phyloP scores from a whole-genome alignment of 1,284 basidiomycete species.

The Tausonia pullulans region DNA sequence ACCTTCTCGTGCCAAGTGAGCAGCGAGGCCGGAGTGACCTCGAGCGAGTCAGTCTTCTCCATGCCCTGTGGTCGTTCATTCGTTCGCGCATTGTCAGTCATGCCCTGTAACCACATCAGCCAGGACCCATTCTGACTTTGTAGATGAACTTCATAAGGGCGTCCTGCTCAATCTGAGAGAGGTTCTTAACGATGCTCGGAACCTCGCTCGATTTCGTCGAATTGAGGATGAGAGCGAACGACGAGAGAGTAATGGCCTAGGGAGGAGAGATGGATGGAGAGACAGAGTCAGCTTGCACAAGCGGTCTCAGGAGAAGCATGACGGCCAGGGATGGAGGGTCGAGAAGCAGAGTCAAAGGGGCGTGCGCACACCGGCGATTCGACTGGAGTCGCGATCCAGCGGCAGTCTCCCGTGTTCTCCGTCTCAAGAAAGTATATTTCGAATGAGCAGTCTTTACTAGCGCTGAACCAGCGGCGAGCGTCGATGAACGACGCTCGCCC shows the following conservation, averaged over 20 bases:
- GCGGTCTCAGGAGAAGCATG: too few relatives aligned
- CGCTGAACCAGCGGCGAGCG: too few relatives aligned
- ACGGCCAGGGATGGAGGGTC: not conserved
- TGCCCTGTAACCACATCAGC: not conserved
- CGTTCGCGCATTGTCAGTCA: not conserved
- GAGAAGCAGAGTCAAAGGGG: not conserved
- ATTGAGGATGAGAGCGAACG: slow-evolving; percentile 86
- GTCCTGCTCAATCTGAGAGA: slow-evolving; percentile 74
- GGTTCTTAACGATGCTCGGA: slow-evolving; percentile 55
- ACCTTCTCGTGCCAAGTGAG: slow-evolving; percentile 96
- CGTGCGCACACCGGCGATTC: not conserved
- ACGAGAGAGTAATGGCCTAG: slow-evolving; percentile 65
- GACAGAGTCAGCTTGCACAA: not conserved
- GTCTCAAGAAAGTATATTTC: too few relatives aligned
- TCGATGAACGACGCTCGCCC: too few relatives aligned
- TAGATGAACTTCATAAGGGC: slow-evolving; percentile 97
- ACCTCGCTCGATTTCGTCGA: slow-evolving; percentile 90
- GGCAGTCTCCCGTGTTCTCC: too few relatives aligned
- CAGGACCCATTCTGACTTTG: slow-evolving; percentile 42
- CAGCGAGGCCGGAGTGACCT: slow-evolving; percentile 77
- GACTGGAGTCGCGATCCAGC: too few relatives aligned
- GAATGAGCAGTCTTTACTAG: too few relatives aligned
- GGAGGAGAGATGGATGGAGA: slow-evolving; percentile 3
- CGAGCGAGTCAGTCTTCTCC: slow-evolving; percentile 63
- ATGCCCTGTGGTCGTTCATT: slow-evolving; percentile 43